A percentile compares a stretch with the other conserved stretches of the same genome.
phyloP scores from a whole-genome alignment of 176 grass and related monocot species.

The Triticum timopheevii region DNA sequence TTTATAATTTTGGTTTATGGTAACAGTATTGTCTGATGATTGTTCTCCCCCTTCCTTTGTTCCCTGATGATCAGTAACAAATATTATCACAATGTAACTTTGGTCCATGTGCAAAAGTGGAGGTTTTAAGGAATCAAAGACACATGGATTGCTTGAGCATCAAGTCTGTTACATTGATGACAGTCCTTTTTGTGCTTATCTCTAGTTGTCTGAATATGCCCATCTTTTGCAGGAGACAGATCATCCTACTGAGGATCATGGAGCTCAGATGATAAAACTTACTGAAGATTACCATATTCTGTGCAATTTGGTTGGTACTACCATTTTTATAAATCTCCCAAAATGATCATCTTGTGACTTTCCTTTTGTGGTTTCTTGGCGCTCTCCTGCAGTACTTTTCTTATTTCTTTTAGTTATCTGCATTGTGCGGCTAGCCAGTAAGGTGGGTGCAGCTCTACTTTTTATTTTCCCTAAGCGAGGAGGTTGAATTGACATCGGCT shows the following conservation, averaged over 20 bases:
- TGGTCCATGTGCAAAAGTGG: slow-evolving; percentile 16
- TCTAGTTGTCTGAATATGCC: slow-evolving; percentile 25
- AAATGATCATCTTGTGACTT: slow-evolving; percentile 1
- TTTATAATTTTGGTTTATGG: background rate
- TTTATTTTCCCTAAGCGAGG: background rate
- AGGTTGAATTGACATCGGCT: background rate
- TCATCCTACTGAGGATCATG: slow-evolving; percentile 2
- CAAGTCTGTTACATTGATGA: slow-evolving; percentile 18
- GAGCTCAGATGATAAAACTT: slow-evolving; percentile 9
- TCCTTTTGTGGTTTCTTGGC: background rate
- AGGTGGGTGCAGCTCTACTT: background rate
- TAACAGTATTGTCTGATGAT: background rate
- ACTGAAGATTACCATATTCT: background rate
- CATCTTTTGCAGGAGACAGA: slow-evolving; percentile 6
- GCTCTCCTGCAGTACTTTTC: background rate
- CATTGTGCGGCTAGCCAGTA: background rate
- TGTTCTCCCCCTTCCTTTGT: background rate
- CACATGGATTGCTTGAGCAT: slow-evolving; percentile 30
- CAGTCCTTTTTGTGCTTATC: slow-evolving; percentile 28
- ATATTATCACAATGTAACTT: background rate
- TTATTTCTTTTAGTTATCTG: background rate
- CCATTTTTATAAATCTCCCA: background rate
- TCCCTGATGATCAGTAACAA: background rate
- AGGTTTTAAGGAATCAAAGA: slow-evolving; percentile 28
- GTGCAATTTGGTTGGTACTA: background rate